Evolutionary conservation across 164 flowering plant genomes (phyloP), one percentile per base, ranked within the genome.

Genomic region (Magnolia officinalis): DNA sequence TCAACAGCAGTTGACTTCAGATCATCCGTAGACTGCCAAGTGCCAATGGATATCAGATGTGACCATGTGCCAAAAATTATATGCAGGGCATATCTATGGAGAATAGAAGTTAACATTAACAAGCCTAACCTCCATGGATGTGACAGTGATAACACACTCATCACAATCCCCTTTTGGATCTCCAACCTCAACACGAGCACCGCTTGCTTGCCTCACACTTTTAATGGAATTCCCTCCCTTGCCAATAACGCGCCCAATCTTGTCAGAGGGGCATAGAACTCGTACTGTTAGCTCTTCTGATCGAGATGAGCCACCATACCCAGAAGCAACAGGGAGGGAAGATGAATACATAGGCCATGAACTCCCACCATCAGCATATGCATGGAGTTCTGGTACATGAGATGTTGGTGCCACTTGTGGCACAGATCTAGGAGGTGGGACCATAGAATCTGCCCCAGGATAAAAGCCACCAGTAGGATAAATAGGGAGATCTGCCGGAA

Each of bases 181-280:
- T 84, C 91, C 90, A 80, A 96, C 96, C 70, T 96, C 98, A 74
- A 96, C 69, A 68, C 86, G 89, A 80, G 99, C 98, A 84, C 98
- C 98, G 81, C 90, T 92, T 19, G 83, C 89, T 86, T 94, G 92
- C 85, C 98, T 90, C 70, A 93, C 86, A 81, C 84, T 86, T 82
- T 91, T 94, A 75, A 96, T 92, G 26, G 93, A 87, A 74, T 81
- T 78, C 14, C 98, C 99, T 74, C 98, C 96, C 85, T 82, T 93
- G 51, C 99, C 98, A 86, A 94, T 92, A 73, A 94, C 98, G 80
- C 98, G 99, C 24, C 99, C 98, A 85, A 96, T 92, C 75, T 88
- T 90, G 77, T 88, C 88, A 75, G 81, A 81, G 8, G 98, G 96
- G 76, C 99, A 96, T 81, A 96, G 75, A 4, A 96, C 84, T 82